phyloP scores from a whole-genome alignment of 2,329 filamentous ascomycete genomes.

The Ascochyta fabae region DNA sequence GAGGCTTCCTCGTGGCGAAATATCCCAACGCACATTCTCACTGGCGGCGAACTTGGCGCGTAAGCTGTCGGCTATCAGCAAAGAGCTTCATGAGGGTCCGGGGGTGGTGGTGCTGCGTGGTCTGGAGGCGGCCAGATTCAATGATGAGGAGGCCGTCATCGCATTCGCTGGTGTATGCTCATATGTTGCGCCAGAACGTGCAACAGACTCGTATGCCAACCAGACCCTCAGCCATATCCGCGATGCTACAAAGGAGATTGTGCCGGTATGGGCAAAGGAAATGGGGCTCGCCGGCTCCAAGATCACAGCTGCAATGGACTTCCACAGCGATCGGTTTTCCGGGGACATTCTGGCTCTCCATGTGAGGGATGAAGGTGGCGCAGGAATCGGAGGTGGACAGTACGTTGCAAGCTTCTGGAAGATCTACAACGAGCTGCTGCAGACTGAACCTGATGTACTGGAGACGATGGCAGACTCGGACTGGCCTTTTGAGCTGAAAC shows the following conservation, averaged over 20 bases:
- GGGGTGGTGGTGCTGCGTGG: slow-evolving; percentile 44
- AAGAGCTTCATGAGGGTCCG: slow-evolving; percentile 37
- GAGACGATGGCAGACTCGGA: slow-evolving; percentile 44
- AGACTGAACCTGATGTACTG: slow-evolving; percentile 41
- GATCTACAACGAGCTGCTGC: slow-evolving; percentile 47
- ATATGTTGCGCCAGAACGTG: slow-evolving; percentile 39
- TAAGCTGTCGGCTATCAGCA: slow-evolving; percentile 36
- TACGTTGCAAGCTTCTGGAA: slow-evolving; percentile 41
- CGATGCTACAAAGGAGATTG: slow-evolving; percentile 44
- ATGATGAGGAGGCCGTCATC: slow-evolving; percentile 47
- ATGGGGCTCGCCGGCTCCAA: slow-evolving; percentile 49
- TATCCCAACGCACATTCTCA: slow-evolving; percentile 27
- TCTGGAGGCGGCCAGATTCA: slow-evolving; percentile 41
- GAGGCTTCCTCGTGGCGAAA: slow-evolving; percentile 9
- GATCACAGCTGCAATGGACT: slow-evolving; percentile 46
- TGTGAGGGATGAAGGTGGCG: slow-evolving; percentile 43
- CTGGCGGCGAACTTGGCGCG: slow-evolving; percentile 29
- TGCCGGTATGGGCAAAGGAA: slow-evolving; percentile 41
- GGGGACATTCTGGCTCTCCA: slow-evolving; percentile 47
- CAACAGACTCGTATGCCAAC: slow-evolving; percentile 48
- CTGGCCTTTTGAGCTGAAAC: slow-evolving; percentile 49
- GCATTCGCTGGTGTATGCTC: slow-evolving; percentile 44
- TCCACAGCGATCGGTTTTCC: slow-evolving; percentile 48
- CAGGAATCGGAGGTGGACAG: slow-evolving; percentile 41
- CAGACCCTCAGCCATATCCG: slow-evolving; percentile 46